Evolutionary conservation across 2,329 filamentous ascomycete species (phyloP), one percentile per base, ranked within the genome.

Genomic region (Arthrobotrys conoides): DNA sequence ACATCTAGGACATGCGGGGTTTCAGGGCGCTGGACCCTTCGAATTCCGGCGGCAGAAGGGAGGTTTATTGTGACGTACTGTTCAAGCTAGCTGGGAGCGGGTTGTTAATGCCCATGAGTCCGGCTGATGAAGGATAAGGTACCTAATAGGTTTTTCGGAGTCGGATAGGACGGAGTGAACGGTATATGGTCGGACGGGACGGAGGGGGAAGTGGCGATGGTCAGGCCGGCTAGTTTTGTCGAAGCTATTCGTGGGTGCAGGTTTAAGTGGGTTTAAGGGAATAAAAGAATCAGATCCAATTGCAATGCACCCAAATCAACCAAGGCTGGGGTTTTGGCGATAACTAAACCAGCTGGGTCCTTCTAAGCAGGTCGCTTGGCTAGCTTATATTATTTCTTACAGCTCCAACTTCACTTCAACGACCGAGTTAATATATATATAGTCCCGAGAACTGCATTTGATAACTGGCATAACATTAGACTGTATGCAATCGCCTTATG

Each of bases 1-100:
- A 24, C 14, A 51, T 51, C 69, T 59, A 73, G 72, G 73, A 30
- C 57, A 18, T 53, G 61, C 61, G 79, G 65, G 67, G 59, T 51
- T 57, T 61, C 44, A 59, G 22, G 30, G 30, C n/a, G 30, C 30
- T 48, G n/a, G 8, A 59, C 51, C 59, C 33, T 30, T 36, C 66
- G 73, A 68, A 66, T 71, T 24, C 36, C 66, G 61, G 57, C 57
- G 57, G 57, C 57, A 61, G 36, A 61, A 61, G 57, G 57, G 57
- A 61, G 57, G 33, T 61, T 61, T 20, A 16, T 41, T 46, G 51
- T 61, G 70, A 86, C 87, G 83, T 82, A 88, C 87, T 88, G 81
- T 84, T 84, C 86, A 88, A 86, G 41, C 86, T 87, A 80, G 86
- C 86, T 78, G 87, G 87, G 83, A 88, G 84, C 80, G 87, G 87